These are phyloP conservation scores for Hirsutella rhossiliensis DNA, from an alignment of 2,329 filamentous ascomycete genomes.

Conservation along the genomic window DNA sequence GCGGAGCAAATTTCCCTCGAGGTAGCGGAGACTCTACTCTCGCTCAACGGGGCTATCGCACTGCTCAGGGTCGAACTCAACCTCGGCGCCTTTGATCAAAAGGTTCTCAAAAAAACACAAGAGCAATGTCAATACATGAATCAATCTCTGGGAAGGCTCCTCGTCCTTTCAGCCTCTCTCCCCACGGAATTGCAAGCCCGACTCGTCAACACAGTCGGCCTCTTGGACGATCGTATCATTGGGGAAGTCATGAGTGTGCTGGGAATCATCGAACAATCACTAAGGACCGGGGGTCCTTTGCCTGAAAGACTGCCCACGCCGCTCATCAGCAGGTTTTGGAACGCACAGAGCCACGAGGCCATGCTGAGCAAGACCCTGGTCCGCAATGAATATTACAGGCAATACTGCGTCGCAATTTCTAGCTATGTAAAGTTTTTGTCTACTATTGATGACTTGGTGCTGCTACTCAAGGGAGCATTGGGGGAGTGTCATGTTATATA, in stretches of 20 bases:
- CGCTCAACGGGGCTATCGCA: slow-evolving; percentile 13
- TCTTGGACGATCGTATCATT: slow-evolving; percentile 29
- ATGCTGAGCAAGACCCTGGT: slow-evolving; percentile 20
- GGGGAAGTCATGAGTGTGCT: slow-evolving; percentile 39
- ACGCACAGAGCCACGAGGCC: slow-evolving; percentile 8
- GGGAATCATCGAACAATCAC: slow-evolving; percentile 29
- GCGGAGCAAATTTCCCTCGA: slow-evolving; percentile 17
- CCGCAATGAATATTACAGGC: slow-evolving; percentile 25
- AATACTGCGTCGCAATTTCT: slow-evolving; percentile 32
- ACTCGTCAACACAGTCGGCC: slow-evolving; percentile 22
- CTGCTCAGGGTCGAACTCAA: slow-evolving; percentile 18
- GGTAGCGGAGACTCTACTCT: slow-evolving; percentile 14
- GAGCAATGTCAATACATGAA: slow-evolving; percentile 20
- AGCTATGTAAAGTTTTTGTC: slow-evolving; percentile 30
- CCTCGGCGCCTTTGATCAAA: slow-evolving; percentile 16
- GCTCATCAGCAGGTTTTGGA: slow-evolving; percentile 23
- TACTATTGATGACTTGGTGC: slow-evolving; percentile 30
- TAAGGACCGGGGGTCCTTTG: slow-evolving; percentile 33
- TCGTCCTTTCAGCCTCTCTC: slow-evolving; percentile 21
- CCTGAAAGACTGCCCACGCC: slow-evolving; percentile 35
- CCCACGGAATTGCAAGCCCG: slow-evolving; percentile 26
- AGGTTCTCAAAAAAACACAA: slow-evolving; percentile 16
- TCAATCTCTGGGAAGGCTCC: slow-evolving; percentile 17
- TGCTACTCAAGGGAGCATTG: slow-evolving; percentile 28
- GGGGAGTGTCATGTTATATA: slow-evolving; percentile 27